phyloP scores from a whole-genome alignment of 257 asterid genomes.

The Plantago ovata region DNA sequence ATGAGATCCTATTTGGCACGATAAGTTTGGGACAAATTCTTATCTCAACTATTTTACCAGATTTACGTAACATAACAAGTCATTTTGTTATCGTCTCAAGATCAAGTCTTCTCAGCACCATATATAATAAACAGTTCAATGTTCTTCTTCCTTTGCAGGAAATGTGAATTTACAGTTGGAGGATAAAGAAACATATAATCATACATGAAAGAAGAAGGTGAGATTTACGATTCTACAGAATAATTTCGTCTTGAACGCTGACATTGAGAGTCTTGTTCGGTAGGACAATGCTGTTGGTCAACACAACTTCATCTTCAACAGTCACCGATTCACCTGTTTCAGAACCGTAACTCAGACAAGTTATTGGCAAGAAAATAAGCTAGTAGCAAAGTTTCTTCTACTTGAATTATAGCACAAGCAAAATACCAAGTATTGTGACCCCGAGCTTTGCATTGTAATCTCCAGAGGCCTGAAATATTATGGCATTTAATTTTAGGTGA shows the following conservation, averaged over 20 bases:
- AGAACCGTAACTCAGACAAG: neutral
- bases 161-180: no score
- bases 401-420: neutral
- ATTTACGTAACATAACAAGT: no score
- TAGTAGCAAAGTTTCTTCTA: neutral
- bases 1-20: no score
- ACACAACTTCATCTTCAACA: constrained; percentile 90
- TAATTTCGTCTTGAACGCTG: constrained; percentile 85
- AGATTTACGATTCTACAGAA: constrained; percentile 34
- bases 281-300: constrained; percentile 74
- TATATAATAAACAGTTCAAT: no score
- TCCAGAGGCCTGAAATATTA: constrained; percentile 61
- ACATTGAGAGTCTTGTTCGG: constrained; percentile 84
- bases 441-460: constrained; percentile 81
- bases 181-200: neutral
- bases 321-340: constrained; percentile 75
- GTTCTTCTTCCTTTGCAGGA: no score
- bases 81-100: no score
- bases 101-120: no score
- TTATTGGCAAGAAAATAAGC: neutral
- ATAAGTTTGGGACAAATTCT: no score
- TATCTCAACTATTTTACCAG: no score
- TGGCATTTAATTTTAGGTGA: neutral
- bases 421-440: constrained; percentile 71
- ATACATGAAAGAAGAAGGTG: constrained; percentile 12